Percentiles rank a stretch among this genome's conserved stretches.
Evolutionary conservation across 2,329 filamentous ascomycete species (phyloP).

Genomic region (Mycosphaerella sp.): DNA sequence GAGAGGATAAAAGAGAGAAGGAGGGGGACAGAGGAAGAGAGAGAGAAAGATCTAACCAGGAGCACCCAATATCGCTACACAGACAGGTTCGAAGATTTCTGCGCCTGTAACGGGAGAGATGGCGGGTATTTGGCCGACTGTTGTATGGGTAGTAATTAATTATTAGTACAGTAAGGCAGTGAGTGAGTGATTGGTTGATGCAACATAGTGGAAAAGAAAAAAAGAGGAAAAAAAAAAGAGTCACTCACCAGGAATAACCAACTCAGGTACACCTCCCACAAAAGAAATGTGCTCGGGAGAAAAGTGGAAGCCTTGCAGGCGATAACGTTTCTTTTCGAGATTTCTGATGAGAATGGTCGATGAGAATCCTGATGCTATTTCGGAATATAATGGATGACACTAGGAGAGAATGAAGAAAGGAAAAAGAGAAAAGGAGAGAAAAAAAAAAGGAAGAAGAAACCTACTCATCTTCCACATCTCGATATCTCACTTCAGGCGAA

Average conservation of each 20-base stretch:
- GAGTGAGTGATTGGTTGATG: too few species aligned
- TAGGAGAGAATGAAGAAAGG: too few species aligned
- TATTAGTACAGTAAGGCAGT: too few species aligned
- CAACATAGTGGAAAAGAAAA: too few species aligned
- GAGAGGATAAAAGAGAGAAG: too few species aligned
- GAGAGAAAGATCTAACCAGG: not conserved
- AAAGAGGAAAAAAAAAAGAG: too few species aligned
- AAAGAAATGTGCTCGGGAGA: not conserved
- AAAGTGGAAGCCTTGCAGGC: not conserved
- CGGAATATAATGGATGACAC: too few species aligned
- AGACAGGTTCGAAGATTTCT: not conserved
- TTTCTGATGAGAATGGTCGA: not conserved
- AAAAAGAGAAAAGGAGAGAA: too few species aligned
- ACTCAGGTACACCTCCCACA: not conserved
- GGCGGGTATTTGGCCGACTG: not conserved
- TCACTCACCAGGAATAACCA: not conserved
- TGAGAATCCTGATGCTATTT: too few species aligned
- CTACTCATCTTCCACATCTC: not conserved
- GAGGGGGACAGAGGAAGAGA: too few species aligned
- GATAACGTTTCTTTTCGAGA: not conserved
- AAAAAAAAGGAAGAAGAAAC: too few species aligned
- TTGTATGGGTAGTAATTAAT: too few species aligned
- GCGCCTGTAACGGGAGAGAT: not conserved
- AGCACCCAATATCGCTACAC: not conserved
- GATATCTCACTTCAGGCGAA: not conserved